Percentiles rank a stretch among this genome's conserved stretches.
phyloP scores from a whole-genome alignment of 2,329 filamentous ascomycete species.

The Colletotrichum zoysiae region DNA sequence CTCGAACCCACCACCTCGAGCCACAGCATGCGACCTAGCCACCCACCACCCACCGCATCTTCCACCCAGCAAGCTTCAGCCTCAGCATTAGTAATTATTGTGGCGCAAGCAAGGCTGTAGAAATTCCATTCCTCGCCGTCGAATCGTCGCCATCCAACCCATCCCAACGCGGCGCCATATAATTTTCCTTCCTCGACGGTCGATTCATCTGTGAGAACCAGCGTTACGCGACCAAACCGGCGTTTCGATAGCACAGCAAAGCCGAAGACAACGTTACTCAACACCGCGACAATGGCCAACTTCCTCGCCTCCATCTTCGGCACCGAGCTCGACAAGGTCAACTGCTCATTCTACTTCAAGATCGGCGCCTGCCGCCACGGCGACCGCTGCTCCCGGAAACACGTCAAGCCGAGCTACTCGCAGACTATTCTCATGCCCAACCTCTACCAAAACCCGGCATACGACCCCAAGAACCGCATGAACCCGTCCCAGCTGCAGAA shows the following conservation, averaged over 20 bases:
- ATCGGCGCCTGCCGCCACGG: constrained; percentile 99
- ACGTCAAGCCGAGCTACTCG: constrained; percentile 98
- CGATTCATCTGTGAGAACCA: constrained; percentile 10
- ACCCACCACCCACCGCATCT: constrained; percentile 1
- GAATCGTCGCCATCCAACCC: constrained; percentile 32
- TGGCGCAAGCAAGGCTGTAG: constrained; percentile 42
- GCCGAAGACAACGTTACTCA: background rate
- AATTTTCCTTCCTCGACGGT: background rate
- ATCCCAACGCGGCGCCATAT: constrained; percentile 17
- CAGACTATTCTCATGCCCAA: constrained; percentile 98
- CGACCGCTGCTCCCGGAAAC: constrained; percentile 97
- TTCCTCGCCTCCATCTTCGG: constrained; percentile 99
- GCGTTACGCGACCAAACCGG: background rate
- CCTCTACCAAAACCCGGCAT: constrained; percentile 98
- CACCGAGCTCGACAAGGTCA: constrained; percentile 99
- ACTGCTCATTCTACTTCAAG: constrained; percentile 98
- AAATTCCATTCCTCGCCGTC: constrained; percentile 31
- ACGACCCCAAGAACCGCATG: constrained; percentile 97
- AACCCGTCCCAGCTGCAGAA: constrained; percentile 96
- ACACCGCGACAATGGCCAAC: constrained; percentile 79
- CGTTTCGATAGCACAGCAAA: background rate
- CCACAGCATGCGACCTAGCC: background rate
- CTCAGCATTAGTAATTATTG: constrained; percentile 31
- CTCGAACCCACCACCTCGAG: constrained; percentile 9
- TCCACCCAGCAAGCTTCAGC: constrained; percentile 16